Conservation (phyloP, 2,329 filamentous ascomycete species). For the Neurospora sp. region DNA sequence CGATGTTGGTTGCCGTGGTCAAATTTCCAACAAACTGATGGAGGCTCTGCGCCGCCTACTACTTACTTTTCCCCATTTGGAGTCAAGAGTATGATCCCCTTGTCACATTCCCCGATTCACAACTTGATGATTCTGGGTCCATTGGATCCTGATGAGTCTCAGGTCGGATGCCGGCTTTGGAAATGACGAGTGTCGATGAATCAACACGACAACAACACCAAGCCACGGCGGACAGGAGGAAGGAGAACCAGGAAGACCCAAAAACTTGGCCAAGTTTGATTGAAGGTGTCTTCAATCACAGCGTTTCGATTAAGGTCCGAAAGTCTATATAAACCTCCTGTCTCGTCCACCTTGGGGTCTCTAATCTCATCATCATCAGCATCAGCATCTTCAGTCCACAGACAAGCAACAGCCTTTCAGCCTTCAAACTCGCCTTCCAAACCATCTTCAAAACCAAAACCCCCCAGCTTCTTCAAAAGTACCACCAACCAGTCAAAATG, state of each 20-base stretch:
- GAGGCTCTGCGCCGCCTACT: neutral
- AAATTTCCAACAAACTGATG: neutral
- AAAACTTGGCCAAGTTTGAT: neutral
- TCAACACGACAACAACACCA: neutral
- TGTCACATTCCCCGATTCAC: neutral
- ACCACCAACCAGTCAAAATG: conserved; percentile 9
- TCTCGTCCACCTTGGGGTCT: neutral
- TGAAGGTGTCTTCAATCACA: neutral
- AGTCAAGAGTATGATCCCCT: neutral
- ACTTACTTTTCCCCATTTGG: neutral
- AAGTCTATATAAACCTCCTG: conserved; percentile 2
- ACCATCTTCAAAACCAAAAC: neutral
- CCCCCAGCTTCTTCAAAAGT: conserved; percentile 2
- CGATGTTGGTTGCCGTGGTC: neutral
- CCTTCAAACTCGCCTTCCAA: neutral
- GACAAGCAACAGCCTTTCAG: neutral
- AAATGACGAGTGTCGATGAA: neutral
- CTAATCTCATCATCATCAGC: conserved; percentile 1
- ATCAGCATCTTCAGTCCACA: conserved; percentile 1
- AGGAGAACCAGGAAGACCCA: neutral
- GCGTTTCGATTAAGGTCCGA: neutral
- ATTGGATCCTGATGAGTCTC: neutral
- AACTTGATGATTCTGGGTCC: neutral
- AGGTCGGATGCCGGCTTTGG: neutral
- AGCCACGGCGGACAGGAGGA: neutral